Conservation (phyloP, 331 rosid species). For the Acacia pycnantha region DNA sequence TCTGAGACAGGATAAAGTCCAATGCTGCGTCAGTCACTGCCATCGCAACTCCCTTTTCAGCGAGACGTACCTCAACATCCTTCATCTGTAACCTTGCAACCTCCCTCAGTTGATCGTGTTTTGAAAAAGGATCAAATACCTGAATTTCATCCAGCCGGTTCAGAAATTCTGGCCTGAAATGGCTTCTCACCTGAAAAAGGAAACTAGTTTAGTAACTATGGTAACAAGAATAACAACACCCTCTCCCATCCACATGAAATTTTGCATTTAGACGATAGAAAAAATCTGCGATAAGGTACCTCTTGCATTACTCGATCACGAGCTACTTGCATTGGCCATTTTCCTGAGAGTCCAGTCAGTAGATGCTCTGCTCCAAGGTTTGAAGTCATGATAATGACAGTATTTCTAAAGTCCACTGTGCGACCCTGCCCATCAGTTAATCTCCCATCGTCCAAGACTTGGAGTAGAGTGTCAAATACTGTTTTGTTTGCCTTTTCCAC, state of each 20-base stretch:
- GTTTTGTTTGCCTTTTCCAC: conserved; percentile 87
- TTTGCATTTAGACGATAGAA: neutral
- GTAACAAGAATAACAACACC: neutral
- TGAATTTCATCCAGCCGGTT: conserved; percentile 79
- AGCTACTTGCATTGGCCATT: conserved; percentile 75
- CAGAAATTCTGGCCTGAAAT: conserved; percentile 81
- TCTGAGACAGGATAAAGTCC: conserved; percentile 62
- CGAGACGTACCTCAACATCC: conserved; percentile 78
- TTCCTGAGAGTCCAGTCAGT: conserved; percentile 67
- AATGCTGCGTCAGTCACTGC: conserved; percentile 82
- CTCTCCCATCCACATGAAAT: neutral
- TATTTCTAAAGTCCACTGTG: conserved; percentile 81
- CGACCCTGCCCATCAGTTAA: conserved; percentile 95
- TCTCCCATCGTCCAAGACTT: conserved; percentile 89
- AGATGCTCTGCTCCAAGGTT: conserved; percentile 94
- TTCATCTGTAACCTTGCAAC: conserved; percentile 92
- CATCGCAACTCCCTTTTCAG: conserved; percentile 81
- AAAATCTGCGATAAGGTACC: conserved; percentile 36
- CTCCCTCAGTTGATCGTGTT: conserved; percentile 73
- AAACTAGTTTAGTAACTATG: neutral
- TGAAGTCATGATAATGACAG: conserved; percentile 89
- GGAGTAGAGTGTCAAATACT: conserved; percentile 86
- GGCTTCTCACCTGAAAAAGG: conserved; percentile 56
- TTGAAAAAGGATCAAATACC: conserved; percentile 87
- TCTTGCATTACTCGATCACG: conserved; percentile 74